Base-by-base conservation (phyloP, 2,329 filamentous ascomycete species). In the Nannizziopsis arthrosporioides region DNA sequence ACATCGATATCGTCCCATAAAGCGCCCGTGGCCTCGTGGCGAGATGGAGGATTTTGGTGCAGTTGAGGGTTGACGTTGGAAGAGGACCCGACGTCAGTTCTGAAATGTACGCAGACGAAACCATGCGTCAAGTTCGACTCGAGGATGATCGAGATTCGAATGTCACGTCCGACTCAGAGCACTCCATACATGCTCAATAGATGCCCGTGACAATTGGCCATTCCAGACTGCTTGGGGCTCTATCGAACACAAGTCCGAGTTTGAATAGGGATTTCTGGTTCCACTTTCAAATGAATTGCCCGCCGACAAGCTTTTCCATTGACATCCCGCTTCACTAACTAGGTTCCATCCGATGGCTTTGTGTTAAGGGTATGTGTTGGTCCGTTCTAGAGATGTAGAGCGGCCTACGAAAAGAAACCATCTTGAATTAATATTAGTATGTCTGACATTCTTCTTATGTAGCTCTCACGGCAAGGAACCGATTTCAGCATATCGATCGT, bases 61-160 rank as follows among this genome's bases (percentile, higher is more conserved):
- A 44, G 17, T 44, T 32, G 22, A 48, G 40, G 46, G 46, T 39
- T 43, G 46, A 48, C 32, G 46, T 48, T 48, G 42, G 18, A 22
- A 36, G 42, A 35, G n/a, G n/a, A n/a, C n/a, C 38, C 31, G 49
- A 45, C 36, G 36, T 40, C 49, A 48, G 50, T 44, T 27, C 50
- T 51, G 45, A 51, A 49, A 51, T 51, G 46, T 51, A 51, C 49
- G 45, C 48, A 34, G 48, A 36, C 30, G n/a, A 45, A 32, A 35
- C 37, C 15, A 37, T 17, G 38, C 15, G 15, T 10, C 34, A 27
- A 15, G 36, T 10, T 35, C 38, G 37, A 47, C 31, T 34, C 39
- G 18, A n/a, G 36, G 32, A 31, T 19, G 36, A n/a, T 14, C 35
- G 35, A 30, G 5, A 18, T 17, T 15, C 18, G 34, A 12, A 36